Conservation (phyloP, 129 eudicot species). For the Helianthus annuus region HanXRQr2.0-SUNRISE NC_035437.2:7358766-7359265, state of each 20-base stretch:
- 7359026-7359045: neutral
- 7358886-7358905: slow-evolving; percentile 1
- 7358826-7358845: too few relatives aligned
- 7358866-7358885: neutral
- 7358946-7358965: neutral
- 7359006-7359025: neutral
- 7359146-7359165: too few relatives aligned
- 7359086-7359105: neutral
- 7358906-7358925: neutral
- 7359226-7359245: too few relatives aligned
- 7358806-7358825: neutral
- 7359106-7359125: neutral
- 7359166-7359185: too few relatives aligned
- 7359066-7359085: neutral
- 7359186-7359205: too few relatives aligned
- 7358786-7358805: neutral
- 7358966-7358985: neutral
- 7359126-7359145: neutral
- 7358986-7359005: neutral
- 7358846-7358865: too few relatives aligned
- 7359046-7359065: neutral
- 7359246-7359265: too few relatives aligned
- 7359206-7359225: too few relatives aligned
- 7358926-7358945: neutral
- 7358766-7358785: neutral